phyloP scores from a whole-genome alignment of 805 yeast genomes.

The Komagataella mondaviorum region DNA sequence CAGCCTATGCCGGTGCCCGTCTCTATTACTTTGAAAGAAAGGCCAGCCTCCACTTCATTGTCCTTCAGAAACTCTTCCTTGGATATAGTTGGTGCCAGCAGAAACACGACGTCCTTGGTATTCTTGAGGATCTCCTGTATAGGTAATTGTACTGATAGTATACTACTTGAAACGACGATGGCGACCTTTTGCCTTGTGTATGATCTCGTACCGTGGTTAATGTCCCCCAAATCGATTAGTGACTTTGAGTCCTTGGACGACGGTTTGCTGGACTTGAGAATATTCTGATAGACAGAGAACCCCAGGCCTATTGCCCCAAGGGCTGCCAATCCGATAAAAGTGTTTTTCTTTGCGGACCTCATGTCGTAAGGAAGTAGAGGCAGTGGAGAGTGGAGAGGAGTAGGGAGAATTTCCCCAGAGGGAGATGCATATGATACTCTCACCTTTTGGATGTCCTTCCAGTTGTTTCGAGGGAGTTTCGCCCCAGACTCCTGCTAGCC shows the following conservation, averaged over 20 bases:
- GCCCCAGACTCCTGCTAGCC: background rate
- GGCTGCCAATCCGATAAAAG: background rate
- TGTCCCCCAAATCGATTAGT: background rate
- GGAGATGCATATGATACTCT: background rate
- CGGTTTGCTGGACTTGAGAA: background rate
- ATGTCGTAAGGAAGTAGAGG: background rate
- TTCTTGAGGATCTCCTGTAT: constrained; percentile 5
- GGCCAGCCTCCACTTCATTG: constrained; percentile 7
- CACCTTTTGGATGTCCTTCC: background rate
- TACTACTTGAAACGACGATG: background rate
- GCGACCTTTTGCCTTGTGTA: background rate
- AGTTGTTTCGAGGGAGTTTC: background rate
- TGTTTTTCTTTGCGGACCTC: background rate
- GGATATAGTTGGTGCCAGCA: constrained; percentile 14
- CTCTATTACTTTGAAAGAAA: constrained; percentile 22
- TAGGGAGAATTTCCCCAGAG: background rate
- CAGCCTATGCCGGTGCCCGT: constrained; percentile 36
- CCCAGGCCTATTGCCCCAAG: background rate
- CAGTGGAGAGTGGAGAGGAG: background rate
- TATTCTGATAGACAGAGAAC: background rate
- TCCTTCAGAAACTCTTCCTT: constrained; percentile 6
- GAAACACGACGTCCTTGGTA: constrained; percentile 11
- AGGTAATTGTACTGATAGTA: constrained; percentile 1
- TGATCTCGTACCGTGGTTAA: background rate
- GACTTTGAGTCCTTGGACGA: background rate